These are phyloP conservation scores for Neodidymelliopsis sp. DNA, from an alignment of 2,329 filamentous ascomycete species.

Conservation along the genomic window DNA sequence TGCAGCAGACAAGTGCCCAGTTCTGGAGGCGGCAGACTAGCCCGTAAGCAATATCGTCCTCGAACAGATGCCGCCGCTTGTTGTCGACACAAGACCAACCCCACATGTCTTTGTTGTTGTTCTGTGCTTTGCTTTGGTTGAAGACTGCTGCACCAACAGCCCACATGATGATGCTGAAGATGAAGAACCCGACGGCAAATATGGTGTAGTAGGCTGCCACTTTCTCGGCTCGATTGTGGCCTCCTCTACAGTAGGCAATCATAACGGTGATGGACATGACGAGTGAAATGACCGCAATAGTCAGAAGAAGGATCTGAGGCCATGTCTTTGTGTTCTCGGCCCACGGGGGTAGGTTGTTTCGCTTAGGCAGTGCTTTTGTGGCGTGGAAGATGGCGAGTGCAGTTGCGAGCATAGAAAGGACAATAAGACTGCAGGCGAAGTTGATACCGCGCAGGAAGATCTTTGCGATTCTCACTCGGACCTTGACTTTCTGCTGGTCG, in stretches of 20 bases:
- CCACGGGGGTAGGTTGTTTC: constrained; percentile 88
- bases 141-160: constrained; percentile 83
- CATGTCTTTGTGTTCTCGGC: constrained; percentile 79
- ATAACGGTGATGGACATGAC: constrained; percentile 81
- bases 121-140: constrained; percentile 77
- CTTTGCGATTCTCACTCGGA: constrained; percentile 89
- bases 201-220: constrained; percentile 94
- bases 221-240: constrained; percentile 89
- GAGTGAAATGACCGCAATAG: constrained; percentile 81
- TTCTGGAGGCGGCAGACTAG: constrained; percentile 94
- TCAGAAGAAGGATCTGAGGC: constrained; percentile 86
- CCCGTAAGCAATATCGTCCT: constrained; percentile 83
- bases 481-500: constrained; percentile 81
- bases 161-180: constrained; percentile 93
- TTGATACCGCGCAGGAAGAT: constrained; percentile 93
- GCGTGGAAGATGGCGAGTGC: constrained; percentile 92
- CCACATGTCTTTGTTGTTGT: constrained; percentile 89
- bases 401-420: constrained; percentile 87
- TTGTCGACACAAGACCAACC: constrained; percentile 98
- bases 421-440: constrained; percentile 95
- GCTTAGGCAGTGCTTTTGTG: constrained; percentile 74
- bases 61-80: constrained; percentile 77
- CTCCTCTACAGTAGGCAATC: constrained; percentile 84
- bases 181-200: constrained; percentile 92
- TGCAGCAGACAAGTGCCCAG: constrained; percentile 94